Percentiles rank a stretch among this genome's conserved stretches.
Evolutionary conservation across 805 yeast species (phyloP).

Genomic region (Dipodascus albidus): DNA sequence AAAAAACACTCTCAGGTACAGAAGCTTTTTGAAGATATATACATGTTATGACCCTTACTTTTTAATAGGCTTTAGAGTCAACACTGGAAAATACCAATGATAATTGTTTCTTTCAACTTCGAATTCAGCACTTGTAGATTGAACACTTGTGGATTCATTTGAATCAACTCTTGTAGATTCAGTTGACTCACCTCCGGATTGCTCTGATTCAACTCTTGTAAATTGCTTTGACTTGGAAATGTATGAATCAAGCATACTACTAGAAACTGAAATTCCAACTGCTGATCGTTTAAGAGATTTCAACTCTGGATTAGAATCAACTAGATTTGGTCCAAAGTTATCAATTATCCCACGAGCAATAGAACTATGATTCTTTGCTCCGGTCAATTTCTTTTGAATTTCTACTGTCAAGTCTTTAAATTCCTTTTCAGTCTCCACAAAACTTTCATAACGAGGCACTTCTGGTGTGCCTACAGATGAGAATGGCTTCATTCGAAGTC

Average conservation of each 20-base stretch:
- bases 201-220: too few species aligned
- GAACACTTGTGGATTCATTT: background rate
- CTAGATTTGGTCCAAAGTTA: slow-evolving; percentile 9
- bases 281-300: slow-evolving; percentile 13
- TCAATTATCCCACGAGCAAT: slow-evolving; percentile 4
- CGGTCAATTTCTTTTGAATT: slow-evolving; percentile 17
- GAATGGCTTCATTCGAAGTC: slow-evolving; percentile 67
- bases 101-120: background rate
- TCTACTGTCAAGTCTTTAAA: slow-evolving; percentile 13
- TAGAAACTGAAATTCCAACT: slow-evolving; percentile 9
- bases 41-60: background rate
- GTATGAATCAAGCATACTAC: slow-evolving; percentile 2
- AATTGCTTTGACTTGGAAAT: background rate
- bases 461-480: slow-evolving; percentile 71
- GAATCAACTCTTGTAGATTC: too few species aligned
- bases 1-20: background rate
- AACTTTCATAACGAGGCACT: slow-evolving; percentile 38
- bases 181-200: too few species aligned
- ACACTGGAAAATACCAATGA: slow-evolving; percentile 38
- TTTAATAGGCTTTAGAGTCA: slow-evolving; percentile 6
- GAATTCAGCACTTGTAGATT: background rate
- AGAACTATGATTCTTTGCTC: background rate
- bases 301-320: slow-evolving; percentile 14
- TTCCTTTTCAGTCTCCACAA: slow-evolving; percentile 1
- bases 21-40: background rate